These are phyloP conservation scores for Arthromyces matolae DNA, from an alignment of 768 basidiomycete species.

Conservation along the genomic window DNA sequence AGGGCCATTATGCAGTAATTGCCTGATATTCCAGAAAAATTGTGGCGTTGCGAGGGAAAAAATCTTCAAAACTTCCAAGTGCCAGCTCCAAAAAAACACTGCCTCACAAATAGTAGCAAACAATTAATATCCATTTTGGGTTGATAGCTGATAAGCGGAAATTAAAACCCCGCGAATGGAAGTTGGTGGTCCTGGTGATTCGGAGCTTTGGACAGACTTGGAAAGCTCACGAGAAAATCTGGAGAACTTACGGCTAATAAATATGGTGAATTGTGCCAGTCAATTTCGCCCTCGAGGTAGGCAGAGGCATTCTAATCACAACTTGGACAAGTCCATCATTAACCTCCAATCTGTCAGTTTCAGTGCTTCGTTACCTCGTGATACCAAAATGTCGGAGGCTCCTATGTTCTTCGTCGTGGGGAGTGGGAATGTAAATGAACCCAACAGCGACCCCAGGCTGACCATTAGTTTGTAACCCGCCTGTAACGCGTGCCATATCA, in stretches of 20 bases:
- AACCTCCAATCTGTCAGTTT: slow-evolving; percentile 16
- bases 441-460: too few species aligned
- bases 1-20: too few species aligned
- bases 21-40: slow-evolving; percentile 34
- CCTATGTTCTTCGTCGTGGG: slow-evolving; percentile 12
- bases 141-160: too few species aligned
- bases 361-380: slow-evolving; percentile 4
- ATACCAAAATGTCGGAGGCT: slow-evolving; percentile 9
- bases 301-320: slow-evolving; percentile 1
- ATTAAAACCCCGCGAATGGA: slow-evolving; percentile 26
- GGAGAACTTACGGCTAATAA: too few species aligned
- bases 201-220: too few species aligned
- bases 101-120: slow-evolving; percentile 13
- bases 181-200: slow-evolving; percentile 7
- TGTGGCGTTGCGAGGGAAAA: slow-evolving; percentile 24
- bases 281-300: background rate
- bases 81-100: slow-evolving; percentile 5
- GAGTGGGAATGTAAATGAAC: background rate
- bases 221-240: too few species aligned
- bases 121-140: slow-evolving; percentile 4
- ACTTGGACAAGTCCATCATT: too few species aligned
- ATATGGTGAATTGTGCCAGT: too few species aligned
- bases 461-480: too few species aligned
- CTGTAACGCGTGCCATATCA: background rate
- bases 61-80: background rate